These are phyloP conservation scores for Penicillium flavigenum DNA, from an alignment of 495 filamentous ascomycete species.

Conservation along the genomic window DNA sequence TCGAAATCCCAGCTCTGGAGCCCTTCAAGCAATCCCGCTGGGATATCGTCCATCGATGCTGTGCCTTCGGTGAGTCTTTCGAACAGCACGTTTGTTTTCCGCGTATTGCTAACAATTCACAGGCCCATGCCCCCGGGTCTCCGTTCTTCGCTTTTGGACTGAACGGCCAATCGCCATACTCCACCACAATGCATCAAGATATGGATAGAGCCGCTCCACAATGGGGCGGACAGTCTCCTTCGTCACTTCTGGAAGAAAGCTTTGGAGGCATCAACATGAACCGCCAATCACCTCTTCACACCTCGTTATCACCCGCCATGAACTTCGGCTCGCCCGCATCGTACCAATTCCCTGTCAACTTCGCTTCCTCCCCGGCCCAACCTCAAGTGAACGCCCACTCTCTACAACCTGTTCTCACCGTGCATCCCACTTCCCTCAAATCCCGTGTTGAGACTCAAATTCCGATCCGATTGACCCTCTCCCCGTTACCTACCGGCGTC, in stretches of 20 bases:
- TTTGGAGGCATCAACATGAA: conserved; percentile 48
- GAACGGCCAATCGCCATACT: conserved; percentile 52
- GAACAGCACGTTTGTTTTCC: neutral
- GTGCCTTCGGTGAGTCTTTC: conserved; percentile 36
- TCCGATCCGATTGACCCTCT: conserved; percentile 71
- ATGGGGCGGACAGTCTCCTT: conserved; percentile 53
- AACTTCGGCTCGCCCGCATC: conserved; percentile 35
- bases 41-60: conserved; percentile 14
- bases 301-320: conserved; percentile 32
- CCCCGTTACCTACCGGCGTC: conserved; percentile 67
- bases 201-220: conserved; percentile 48
- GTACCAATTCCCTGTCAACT: conserved; percentile 37
- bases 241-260: conserved; percentile 49
- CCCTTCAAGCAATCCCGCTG: conserved; percentile 21
- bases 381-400: conserved; percentile 24
- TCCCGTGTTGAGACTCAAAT: conserved; percentile 96
- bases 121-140: conserved; percentile 29
- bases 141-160: conserved; percentile 38
- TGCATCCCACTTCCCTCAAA: conserved; percentile 71
- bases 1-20: conserved; percentile 33
- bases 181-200: conserved; percentile 38
- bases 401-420: conserved; percentile 45
- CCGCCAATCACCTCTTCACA: conserved; percentile 37
- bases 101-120: conserved; percentile 10
- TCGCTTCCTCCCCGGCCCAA: conserved; percentile 37